Base-by-base conservation (phyloP, 2,329 filamentous ascomycete genomes). In the Geoglossum cookeanum region DNA sequence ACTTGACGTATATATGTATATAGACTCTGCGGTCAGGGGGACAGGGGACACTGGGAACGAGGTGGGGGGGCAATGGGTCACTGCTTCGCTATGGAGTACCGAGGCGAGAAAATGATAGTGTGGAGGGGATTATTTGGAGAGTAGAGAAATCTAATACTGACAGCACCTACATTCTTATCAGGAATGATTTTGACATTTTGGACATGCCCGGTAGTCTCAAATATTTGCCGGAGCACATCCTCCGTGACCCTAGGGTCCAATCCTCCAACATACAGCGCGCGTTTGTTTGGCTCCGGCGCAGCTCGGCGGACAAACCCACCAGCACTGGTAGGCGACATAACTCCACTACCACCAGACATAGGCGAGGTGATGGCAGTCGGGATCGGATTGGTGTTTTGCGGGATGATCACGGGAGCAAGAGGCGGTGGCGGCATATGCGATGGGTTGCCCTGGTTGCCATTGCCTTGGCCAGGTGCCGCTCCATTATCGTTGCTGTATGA, bases 131-230 rank as follows among this genome's bases (percentile, higher is more conserved):
- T 17, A 22, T 53, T n/a, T 32, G 17, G 8, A 53, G 49, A 60
- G 60, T 15, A 60, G 58, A 58, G 58, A 66, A 63, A 63, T 53
- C 22, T 53, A 53, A 53, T 37, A 53, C 56, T 61, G 60, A 53
- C 49, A 53, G 49, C 49, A 81, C 88, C 79, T 75, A 95, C 90
- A 73, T 96, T 98, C 79, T 98, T 98, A 77, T 98, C 92, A 56
- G 92, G 92, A 69, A 98, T 98, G 68, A 98, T 96, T 78, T 98
- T 98, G 69, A 98, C 92, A 68, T 88, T 96, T 73, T 95, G 85
- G 62, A 98, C 92, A 72, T 98, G 92, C 58, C 92, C 92, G 59
- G 90, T 96, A 5, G 92, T 98, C 76, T 98, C 92, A 67, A 98
- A 98, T 65, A 97, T 97, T 71, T 97, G 91, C 67, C 89, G 88